These are phyloP conservation scores for Arachis monticola DNA, from an alignment of 331 rosid genomes.

Conservation along the genomic window DNA sequence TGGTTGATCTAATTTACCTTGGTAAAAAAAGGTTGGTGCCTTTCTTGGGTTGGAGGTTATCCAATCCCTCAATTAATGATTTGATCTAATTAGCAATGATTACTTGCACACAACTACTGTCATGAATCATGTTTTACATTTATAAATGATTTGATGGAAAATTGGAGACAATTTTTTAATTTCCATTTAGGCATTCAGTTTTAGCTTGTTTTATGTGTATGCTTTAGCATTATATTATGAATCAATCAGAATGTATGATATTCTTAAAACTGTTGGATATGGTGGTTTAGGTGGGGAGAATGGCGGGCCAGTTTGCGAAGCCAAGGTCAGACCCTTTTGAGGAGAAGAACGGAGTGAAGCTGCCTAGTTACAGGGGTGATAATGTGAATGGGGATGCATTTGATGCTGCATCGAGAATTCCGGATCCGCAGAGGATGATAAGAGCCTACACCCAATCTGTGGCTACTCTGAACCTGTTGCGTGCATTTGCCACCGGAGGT, in stretches of 20 bases:
- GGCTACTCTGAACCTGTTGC: slow-evolving; percentile 78
- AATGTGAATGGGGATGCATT: slow-evolving; percentile 79
- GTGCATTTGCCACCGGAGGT: slow-evolving; percentile 87
- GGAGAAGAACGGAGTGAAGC: slow-evolving; percentile 78
- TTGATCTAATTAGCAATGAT: neutral
- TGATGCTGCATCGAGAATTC: slow-evolving; percentile 63
- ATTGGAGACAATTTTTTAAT: neutral
- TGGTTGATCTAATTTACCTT: neutral
- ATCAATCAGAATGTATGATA: slow-evolving; percentile 12
- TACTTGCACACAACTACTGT: no score
- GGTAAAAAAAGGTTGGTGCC: neutral
- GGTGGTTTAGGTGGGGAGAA: slow-evolving; percentile 73
- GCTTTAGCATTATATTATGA: neutral
- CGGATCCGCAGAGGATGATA: slow-evolving; percentile 79
- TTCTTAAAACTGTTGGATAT: slow-evolving; percentile 23
- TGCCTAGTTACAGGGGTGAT: slow-evolving; percentile 89
- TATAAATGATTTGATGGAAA: slow-evolving; percentile 4
- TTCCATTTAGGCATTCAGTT: neutral
- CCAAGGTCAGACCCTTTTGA: slow-evolving; percentile 77
- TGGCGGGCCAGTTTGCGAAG: slow-evolving; percentile 95
- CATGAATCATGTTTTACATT: no score
- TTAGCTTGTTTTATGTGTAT: neutral
- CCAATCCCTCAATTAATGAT: neutral
- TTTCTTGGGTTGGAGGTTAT: slow-evolving; percentile 12
- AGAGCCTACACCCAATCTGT: slow-evolving; percentile 84